These are phyloP conservation scores for Crucibulum laeve DNA, from an alignment of 768 basidiomycete species.

Conservation along the genomic window DNA sequence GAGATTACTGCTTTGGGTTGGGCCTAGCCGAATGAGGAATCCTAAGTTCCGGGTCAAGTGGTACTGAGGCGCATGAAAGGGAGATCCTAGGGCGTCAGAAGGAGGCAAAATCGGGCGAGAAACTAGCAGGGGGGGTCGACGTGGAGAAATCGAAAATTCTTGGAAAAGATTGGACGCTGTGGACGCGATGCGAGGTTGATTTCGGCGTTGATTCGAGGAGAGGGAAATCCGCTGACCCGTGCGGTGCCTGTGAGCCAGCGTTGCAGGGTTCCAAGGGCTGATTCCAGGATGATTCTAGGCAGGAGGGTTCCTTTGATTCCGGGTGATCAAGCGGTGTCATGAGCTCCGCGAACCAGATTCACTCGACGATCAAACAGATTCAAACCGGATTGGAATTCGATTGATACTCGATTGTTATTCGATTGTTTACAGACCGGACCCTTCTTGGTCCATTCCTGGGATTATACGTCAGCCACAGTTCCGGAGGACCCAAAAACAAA, in stretches of 20 bases:
- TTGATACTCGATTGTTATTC: no score
- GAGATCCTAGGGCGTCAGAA: no score
- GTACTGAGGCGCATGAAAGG: slow-evolving; percentile 15
- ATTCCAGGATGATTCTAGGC: no score
- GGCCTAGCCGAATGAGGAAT: slow-evolving; percentile 48
- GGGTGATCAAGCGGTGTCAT: slow-evolving; percentile 41
- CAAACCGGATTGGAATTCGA: no score
- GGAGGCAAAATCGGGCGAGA: slow-evolving; percentile 17
- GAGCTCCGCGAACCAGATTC: slow-evolving; percentile 41
- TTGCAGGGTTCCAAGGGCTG: slow-evolving; percentile 29
- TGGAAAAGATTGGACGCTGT: slow-evolving; percentile 46
- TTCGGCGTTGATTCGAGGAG: no score
- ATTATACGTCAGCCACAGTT: slow-evolving; percentile 37
- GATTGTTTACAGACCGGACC: no score
- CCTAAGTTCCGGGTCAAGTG: slow-evolving; percentile 42
- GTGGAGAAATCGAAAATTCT: slow-evolving; percentile 34
- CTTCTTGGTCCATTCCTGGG: slow-evolving; percentile 38
- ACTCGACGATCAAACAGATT: slow-evolving; percentile 36
- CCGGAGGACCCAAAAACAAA: slow-evolving; percentile 34
- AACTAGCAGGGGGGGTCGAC: slow-evolving; percentile 35
- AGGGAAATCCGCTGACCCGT: slow-evolving; percentile 31
- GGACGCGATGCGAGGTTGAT: no score
- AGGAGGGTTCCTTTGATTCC: no score
- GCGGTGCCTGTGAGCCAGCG: slow-evolving; percentile 39
- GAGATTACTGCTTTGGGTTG: slow-evolving; percentile 31